A percentile compares a stretch with the other conserved stretches of the same genome.
phyloP scores from a whole-genome alignment of 805 yeast species.

The Metschnikowia baotianmanensis region DNA sequence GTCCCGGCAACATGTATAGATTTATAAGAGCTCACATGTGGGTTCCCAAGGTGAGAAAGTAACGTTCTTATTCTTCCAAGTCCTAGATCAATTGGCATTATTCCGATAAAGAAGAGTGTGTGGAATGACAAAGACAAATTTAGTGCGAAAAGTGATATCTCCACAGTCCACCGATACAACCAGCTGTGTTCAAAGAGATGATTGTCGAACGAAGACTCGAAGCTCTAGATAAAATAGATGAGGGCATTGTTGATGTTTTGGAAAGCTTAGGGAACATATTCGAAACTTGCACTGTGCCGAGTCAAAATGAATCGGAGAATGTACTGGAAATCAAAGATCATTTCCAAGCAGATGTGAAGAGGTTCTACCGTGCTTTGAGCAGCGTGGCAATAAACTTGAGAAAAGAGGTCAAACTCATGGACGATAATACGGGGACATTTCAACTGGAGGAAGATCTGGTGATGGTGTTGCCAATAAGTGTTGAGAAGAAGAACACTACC shows the following conservation, averaged over 20 bases:
- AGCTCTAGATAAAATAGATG: conserved; percentile 50
- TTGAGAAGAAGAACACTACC: conserved; percentile 69
- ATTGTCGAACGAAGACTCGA: conserved; percentile 53
- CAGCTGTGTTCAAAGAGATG: not conserved
- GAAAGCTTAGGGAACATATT: conserved; percentile 49
- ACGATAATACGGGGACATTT: conserved; percentile 52
- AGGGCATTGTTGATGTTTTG: conserved; percentile 49
- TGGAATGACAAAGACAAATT: not conserved
- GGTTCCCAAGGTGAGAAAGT: conserved; percentile 55
- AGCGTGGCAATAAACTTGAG: conserved; percentile 57
- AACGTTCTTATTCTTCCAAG: conserved; percentile 33
- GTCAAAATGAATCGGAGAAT: conserved; percentile 23
- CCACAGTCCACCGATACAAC: conserved; percentile 4
- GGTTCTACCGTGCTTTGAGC: conserved; percentile 55
- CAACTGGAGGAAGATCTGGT: conserved; percentile 43
- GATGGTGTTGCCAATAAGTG: conserved; percentile 63
- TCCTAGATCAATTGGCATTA: conserved; percentile 35
- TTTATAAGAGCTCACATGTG: conserved; percentile 54
- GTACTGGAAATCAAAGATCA: conserved; percentile 29
- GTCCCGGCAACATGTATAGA: conserved; percentile 95
- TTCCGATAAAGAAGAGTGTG: conserved; percentile 8
- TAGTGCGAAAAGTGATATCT: conserved; percentile 1
- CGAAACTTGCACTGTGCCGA: conserved; percentile 36
- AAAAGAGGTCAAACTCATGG: conserved; percentile 64
- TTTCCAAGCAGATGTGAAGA: conserved; percentile 43